These are phyloP conservation scores for Bathelium albidoporum DNA, from an alignment of 495 filamentous ascomycete genomes.

Conservation along the genomic window DNA sequence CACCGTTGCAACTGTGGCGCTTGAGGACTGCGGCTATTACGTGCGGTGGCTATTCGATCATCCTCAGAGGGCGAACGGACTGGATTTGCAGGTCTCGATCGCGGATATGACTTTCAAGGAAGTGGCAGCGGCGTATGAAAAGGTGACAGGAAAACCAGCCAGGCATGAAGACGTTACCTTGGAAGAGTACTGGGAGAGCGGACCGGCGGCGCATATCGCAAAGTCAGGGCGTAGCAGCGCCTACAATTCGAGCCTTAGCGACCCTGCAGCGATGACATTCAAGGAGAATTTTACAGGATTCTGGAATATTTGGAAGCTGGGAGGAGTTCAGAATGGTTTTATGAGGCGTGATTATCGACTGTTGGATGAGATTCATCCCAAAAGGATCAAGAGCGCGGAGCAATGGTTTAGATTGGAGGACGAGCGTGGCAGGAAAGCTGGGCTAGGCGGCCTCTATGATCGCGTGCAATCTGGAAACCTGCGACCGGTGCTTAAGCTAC, in stretches of 20 bases:
- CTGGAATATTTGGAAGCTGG: slow-evolving; percentile 39
- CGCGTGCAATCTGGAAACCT: no score
- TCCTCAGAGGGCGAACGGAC: slow-evolving; percentile 35
- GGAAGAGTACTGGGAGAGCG: slow-evolving; percentile 38
- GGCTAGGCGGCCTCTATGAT: slow-evolving; percentile 8
- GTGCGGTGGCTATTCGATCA: slow-evolving; percentile 49
- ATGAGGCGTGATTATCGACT: slow-evolving; percentile 40
- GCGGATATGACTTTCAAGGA: slow-evolving; percentile 38
- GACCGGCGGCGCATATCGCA: no score
- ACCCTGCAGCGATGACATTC: slow-evolving; percentile 38
- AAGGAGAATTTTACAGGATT: slow-evolving; percentile 45
- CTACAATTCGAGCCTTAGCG: slow-evolving; percentile 32
- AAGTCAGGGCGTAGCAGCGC: slow-evolving; percentile 21
- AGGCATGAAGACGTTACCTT: slow-evolving; percentile 33
- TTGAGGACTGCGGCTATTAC: slow-evolving; percentile 46
- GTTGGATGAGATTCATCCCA: slow-evolving; percentile 43
- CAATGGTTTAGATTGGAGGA: slow-evolving; percentile 41
- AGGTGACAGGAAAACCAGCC: slow-evolving; percentile 44
- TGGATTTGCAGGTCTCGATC: slow-evolving; percentile 43
- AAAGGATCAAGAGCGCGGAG: slow-evolving; percentile 39
- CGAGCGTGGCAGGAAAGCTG: slow-evolving; percentile 19
- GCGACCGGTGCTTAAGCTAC: no score
- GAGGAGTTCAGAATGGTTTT: slow-evolving; percentile 32
- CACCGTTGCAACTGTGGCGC: slow-evolving; percentile 36
- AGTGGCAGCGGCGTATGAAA: slow-evolving; percentile 39